phyloP scores from a whole-genome alignment of 2,329 filamentous ascomycete species.

The Coniochaeta sp. region DNA sequence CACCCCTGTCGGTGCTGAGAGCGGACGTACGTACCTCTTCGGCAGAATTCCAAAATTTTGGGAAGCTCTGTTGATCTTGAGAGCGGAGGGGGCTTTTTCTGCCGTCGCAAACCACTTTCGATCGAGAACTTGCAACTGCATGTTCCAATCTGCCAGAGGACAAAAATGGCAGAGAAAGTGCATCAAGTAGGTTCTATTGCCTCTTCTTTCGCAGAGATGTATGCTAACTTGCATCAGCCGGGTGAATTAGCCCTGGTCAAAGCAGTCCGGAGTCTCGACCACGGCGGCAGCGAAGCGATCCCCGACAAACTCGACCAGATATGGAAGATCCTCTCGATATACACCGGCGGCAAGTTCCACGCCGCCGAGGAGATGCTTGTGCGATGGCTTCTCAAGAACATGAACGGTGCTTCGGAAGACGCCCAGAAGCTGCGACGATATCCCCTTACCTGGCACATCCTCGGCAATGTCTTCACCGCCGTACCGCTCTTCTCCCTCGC shows the following conservation, averaged over 20 bases:
- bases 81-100: too few relatives aligned
- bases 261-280: constrained; percentile 47
- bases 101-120: not conserved
- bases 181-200: not conserved
- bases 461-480: constrained; percentile 53
- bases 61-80: not conserved
- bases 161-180: not conserved
- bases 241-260: constrained; percentile 35
- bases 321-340: constrained; percentile 40
- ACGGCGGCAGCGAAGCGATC: constrained; percentile 34
- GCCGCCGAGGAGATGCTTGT: constrained; percentile 52
- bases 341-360: constrained; percentile 35
- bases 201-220: not conserved
- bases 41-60: constrained; percentile 7
- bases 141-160: not conserved
- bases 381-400: constrained; percentile 57
- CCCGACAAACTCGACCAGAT: constrained; percentile 41
- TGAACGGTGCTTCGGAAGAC: constrained; percentile 38
- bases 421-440: constrained; percentile 48
- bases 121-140: not conserved
- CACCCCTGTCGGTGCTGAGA: not conserved
- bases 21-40: not conserved
- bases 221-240: constrained; percentile 7
- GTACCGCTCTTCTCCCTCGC: constrained; percentile 65
- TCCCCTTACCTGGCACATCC: constrained; percentile 53